Evolutionary conservation across 1,284 basidiomycete species (phyloP), one percentile per base, ranked within the genome.

Genomic region (Sphaerobolus stellatus): DNA sequence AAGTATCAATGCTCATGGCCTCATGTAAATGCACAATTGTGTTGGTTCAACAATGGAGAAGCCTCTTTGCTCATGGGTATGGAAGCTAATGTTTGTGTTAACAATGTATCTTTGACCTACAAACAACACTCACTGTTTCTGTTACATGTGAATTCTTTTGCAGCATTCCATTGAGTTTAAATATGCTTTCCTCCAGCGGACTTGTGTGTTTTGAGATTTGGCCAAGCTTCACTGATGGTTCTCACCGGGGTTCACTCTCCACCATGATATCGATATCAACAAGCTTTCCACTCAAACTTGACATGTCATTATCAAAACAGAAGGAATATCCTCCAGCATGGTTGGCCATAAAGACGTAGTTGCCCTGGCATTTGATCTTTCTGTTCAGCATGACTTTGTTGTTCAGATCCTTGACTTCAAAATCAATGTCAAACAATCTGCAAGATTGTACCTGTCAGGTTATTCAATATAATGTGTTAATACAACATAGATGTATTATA

Each of bases 191-290:
- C 71, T 97, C 93, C 54, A 98, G 74, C 11, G 90, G 84, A 54
- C 83, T 91, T 22, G 94, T 96, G 64, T 97, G 94, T 58, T 97
- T 94, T 18, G 87, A 78, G 46, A 98, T 83, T 72, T 95, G 90
- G 3, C 86, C 85, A 0, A 89, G 82, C 63, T 92, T 90, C 25
- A 87, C 86, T 8, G 89, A 85, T 3, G 89, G 79, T 64, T 92
- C 87, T 50, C 91, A 78, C 49, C 94, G 76, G 1, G 94, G 94
- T 69, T 97, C 94, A 58, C 88, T 93, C 76, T 97, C 94, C 58
- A 97, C 92, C 92, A 96, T 94, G 71, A 96, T 95, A 70, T 97
- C 94, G 69, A 98, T 96, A 73, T 98, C 95, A 62, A 98, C 79
- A 53, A 96, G 81, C 72, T 97, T 97, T 75, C 94, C 77, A 20